Percentiles rank a stretch among this genome's conserved stretches.
These are phyloP conservation scores for Solanum medicagineum DNA, from an alignment of 257 asterid species.

Conservation along the genomic window DNA sequence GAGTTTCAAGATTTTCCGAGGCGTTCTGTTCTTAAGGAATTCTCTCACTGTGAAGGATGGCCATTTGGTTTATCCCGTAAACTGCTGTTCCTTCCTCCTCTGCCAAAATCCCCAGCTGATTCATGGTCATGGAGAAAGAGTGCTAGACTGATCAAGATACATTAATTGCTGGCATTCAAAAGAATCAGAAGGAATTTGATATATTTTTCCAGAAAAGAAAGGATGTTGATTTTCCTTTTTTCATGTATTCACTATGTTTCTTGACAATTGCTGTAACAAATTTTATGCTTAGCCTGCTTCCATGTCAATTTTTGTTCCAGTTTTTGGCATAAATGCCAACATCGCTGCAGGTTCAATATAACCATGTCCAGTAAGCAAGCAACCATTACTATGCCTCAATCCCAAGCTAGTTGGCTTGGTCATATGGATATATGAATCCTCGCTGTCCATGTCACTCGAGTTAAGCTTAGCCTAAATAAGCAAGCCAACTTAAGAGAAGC, in stretches of 20 bases:
- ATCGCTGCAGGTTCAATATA: background rate
- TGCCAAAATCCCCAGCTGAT: conserved; percentile 72
- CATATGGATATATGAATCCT: background rate
- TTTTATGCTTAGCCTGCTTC: background rate
- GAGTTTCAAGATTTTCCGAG: conserved; percentile 25
- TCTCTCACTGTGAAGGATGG: conserved; percentile 62
- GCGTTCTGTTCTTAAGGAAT: conserved; percentile 28
- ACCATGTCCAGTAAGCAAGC: background rate
- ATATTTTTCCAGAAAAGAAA: background rate
- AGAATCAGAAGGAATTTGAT: background rate
- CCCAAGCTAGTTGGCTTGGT: background rate
- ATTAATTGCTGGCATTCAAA: background rate
- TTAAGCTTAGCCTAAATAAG: background rate
- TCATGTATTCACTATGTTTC: background rate
- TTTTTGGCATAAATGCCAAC: background rate
- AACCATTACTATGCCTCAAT: background rate
- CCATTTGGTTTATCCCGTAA: conserved; percentile 73
- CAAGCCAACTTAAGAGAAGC: background rate
- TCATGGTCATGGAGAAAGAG: conserved; percentile 74
- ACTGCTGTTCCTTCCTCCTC: conserved; percentile 63
- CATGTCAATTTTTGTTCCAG: background rate
- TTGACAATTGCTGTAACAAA: background rate
- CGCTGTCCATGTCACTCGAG: background rate
- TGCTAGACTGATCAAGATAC: conserved; percentile 11
- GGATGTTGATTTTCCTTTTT: background rate